Evolutionary conservation across 148 eudicot species (phyloP), one percentile per base, ranked within the genome.

Genomic region (Amaranthus cruentus): DNA sequence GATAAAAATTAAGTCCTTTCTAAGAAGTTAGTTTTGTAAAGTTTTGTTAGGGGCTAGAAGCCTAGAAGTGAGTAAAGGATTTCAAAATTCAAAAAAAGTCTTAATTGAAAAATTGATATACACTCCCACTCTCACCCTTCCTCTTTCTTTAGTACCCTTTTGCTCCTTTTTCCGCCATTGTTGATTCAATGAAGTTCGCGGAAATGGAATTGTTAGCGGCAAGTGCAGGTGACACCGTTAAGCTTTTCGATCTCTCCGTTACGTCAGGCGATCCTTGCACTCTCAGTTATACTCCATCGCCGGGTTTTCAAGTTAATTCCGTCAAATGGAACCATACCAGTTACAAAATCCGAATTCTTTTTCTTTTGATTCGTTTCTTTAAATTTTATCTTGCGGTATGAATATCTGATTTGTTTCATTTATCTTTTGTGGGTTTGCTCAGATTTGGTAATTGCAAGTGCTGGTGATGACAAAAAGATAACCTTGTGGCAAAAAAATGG

Each of bases 371-470:
- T 6, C 1, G 13, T 58, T 44, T 10, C 44, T 43, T 55, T 49
- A 1, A 0, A n/a, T 18, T n/a, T 49, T 4, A 4, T 47, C 47
- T 57, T 63, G 43, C 47, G 5, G 11, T 49, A 8, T 55, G 13
- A 15, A 47, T 11, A 0, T 47, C 7, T 66, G 47, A 52, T 60
- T 55, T 69, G 14, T 4, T 2, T 18, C 2, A 2, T 57, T 48
- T 76, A 61, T 15, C 9, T 43, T 70, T 56, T 52, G 8, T 10
- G 64, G 18, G 9, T 47, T 68, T 58, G 59, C 15, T 28, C 75
- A 94, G 98, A 94, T 94, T 87, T 94, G 91, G 98, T 94, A 69
- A 87, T 94, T 85, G 97, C 98, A 46, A 94, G 97, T 80, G 98
- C 91, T 3, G 98, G 98, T 21, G 96, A 94, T 7, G 97, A 94